Evolutionary conservation across 2,329 filamentous ascomycete species (phyloP).

Genomic region (Talaromyces rugulosus): DNA sequence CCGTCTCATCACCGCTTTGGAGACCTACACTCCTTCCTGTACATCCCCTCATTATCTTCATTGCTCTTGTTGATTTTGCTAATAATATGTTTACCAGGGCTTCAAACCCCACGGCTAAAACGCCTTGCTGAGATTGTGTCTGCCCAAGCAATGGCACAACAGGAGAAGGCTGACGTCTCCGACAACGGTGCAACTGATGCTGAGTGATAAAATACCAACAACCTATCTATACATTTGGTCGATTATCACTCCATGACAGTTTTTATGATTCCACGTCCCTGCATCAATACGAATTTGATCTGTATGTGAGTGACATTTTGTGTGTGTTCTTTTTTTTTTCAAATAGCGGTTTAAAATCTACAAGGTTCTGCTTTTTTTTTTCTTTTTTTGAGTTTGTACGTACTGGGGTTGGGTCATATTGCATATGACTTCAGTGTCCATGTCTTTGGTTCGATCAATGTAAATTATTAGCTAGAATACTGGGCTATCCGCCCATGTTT

Average conservation of each 20-base stretch:
- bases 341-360: not conserved
- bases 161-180: constrained; percentile 68
- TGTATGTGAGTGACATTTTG: constrained; percentile 10
- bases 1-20: constrained; percentile 87
- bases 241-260: constrained; percentile 8
- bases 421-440: not conserved
- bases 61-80: constrained; percentile 12
- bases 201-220: not conserved
- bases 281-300: constrained; percentile 1
- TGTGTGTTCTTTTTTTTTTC: not conserved
- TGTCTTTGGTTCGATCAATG: not conserved
- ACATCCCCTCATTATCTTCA: constrained; percentile 40
- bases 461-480: constrained; percentile 1
- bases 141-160: constrained; percentile 90
- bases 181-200: constrained; percentile 12
- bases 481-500: not conserved
- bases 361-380: not conserved
- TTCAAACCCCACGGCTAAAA: constrained; percentile 93
- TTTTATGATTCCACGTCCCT: constrained; percentile 11
- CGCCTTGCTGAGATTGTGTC: constrained; percentile 97
- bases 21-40: constrained; percentile 98
- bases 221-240: not conserved
- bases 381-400: not conserved
- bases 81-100: constrained; percentile 56
- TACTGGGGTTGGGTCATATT: not conserved